These are phyloP conservation scores for Plasmopara muralis DNA, from an alignment of 352 stramenopile species.

Conservation along the genomic window DNA sequence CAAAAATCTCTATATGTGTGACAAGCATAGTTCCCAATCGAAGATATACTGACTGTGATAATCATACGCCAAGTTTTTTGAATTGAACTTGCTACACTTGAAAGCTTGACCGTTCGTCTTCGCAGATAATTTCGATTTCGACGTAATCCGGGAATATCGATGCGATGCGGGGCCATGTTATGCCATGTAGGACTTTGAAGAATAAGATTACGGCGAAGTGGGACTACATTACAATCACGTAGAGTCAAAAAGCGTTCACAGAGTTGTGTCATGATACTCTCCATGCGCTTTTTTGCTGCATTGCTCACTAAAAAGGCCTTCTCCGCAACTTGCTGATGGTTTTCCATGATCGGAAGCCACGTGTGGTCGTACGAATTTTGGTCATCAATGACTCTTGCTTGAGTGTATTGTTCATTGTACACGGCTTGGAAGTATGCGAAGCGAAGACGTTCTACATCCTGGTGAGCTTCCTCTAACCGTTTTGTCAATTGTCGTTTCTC, in stretches of 20 bases:
- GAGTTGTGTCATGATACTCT: slow-evolving; percentile 30
- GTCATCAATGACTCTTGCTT: slow-evolving; percentile 20
- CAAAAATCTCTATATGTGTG: slow-evolving; percentile 22
- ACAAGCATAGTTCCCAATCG: slow-evolving; percentile 3
- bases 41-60: slow-evolving; percentile 41
- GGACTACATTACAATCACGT: slow-evolving; percentile 32
- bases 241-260: slow-evolving; percentile 38
- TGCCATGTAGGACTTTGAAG: slow-evolving; percentile 35
- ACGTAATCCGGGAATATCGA: slow-evolving; percentile 43
- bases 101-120: slow-evolving; percentile 30
- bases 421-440: slow-evolving; percentile 55
- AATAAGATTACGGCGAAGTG: slow-evolving; percentile 45
- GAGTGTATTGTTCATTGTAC: slow-evolving; percentile 49
- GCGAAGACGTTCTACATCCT: slow-evolving; percentile 37
- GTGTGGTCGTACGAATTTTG: slow-evolving; percentile 32
- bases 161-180: slow-evolving; percentile 14
- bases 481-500: slow-evolving; percentile 51
- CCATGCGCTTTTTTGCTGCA: slow-evolving; percentile 15
- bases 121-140: slow-evolving; percentile 37
- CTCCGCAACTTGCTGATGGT: slow-evolving; percentile 20
- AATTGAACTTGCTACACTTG: slow-evolving; percentile 13
- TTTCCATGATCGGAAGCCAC: slow-evolving; percentile 23
- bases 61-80: slow-evolving; percentile 30
- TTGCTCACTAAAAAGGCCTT: slow-evolving; percentile 26
- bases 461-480: slow-evolving; percentile 25